These are phyloP conservation scores for Exophiala spinifera DNA, from an alignment of 2,329 filamentous ascomycete genomes.

Conservation along the genomic window DNA sequence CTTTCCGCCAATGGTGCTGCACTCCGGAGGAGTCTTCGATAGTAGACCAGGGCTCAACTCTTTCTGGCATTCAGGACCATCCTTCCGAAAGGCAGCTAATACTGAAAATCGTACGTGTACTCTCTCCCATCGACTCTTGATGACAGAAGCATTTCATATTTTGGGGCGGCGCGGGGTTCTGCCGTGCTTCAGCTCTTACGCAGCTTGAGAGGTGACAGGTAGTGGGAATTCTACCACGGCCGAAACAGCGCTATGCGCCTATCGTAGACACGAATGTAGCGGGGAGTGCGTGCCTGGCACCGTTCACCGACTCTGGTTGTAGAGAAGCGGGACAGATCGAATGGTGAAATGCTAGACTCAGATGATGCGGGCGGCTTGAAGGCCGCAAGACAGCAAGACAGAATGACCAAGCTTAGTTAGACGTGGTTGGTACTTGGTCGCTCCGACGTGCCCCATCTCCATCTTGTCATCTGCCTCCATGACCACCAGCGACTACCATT, in stretches of 20 bases:
- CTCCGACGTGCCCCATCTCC: background rate
- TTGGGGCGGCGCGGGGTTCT: no score
- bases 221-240: background rate
- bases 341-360: background rate
- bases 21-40: no score
- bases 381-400: background rate
- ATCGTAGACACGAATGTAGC: background rate
- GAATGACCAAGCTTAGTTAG: background rate
- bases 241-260: background rate
- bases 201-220: no score
- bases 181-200: no score
- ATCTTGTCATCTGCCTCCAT: background rate
- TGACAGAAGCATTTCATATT: no score
- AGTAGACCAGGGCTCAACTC: background rate
- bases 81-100: no score
- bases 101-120: no score
- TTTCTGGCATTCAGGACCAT: background rate
- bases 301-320: background rate
- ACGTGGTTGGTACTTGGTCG: background rate
- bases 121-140: no score
- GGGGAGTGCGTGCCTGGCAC: background rate
- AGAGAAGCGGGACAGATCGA: background rate
- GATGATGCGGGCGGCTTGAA: background rate
- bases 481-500: conserved; percentile 1
- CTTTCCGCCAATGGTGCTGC: no score